Evolutionary conservation across 805 yeast genomes (phyloP).

Genomic region (Starmera pachycereana): DNA sequence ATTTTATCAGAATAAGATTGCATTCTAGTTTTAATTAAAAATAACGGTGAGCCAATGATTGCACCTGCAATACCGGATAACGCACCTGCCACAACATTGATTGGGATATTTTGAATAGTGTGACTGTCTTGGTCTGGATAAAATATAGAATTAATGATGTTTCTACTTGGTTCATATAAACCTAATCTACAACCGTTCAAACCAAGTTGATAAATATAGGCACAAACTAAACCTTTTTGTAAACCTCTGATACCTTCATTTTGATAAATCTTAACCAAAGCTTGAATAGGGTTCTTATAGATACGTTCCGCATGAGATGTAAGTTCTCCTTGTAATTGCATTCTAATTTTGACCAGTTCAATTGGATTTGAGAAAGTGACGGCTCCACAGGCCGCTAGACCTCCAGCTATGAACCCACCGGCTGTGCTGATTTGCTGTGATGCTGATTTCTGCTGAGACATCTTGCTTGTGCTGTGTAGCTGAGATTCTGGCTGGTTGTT

Average conservation of each 20-base stretch:
- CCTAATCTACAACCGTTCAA: slow-evolving; percentile 94
- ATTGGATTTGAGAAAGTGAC: slow-evolving; percentile 95
- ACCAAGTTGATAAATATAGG: slow-evolving; percentile 83
- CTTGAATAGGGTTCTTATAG: slow-evolving; percentile 83
- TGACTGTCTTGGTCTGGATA: slow-evolving; percentile 43
- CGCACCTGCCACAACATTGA: slow-evolving; percentile 76
- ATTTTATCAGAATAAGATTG: slow-evolving; percentile 72
- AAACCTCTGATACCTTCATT: slow-evolving; percentile 83
- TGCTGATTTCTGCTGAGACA: slow-evolving; percentile 23
- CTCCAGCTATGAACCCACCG: slow-evolving; percentile 87
- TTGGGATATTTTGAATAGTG: slow-evolving; percentile 34
- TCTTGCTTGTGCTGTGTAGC: neutral
- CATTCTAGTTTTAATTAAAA: slow-evolving; percentile 90
- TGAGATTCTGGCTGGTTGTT: neutral
- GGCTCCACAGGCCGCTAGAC: slow-evolving; percentile 94
- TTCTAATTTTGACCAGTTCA: slow-evolving; percentile 87
- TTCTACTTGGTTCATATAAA: slow-evolving; percentile 81
- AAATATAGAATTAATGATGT: slow-evolving; percentile 40
- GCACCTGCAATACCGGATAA: slow-evolving; percentile 87
- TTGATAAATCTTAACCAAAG: slow-evolving; percentile 55
- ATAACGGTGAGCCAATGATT: slow-evolving; percentile 81
- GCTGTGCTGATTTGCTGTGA: slow-evolving; percentile 51
- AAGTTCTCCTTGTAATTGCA: slow-evolving; percentile 95
- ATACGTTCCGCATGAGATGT: slow-evolving; percentile 41
- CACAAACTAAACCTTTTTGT: slow-evolving; percentile 84